phyloP scores from a whole-genome alignment of 352 stramenopile genomes.

The Pythium apleroticum region DNA sequence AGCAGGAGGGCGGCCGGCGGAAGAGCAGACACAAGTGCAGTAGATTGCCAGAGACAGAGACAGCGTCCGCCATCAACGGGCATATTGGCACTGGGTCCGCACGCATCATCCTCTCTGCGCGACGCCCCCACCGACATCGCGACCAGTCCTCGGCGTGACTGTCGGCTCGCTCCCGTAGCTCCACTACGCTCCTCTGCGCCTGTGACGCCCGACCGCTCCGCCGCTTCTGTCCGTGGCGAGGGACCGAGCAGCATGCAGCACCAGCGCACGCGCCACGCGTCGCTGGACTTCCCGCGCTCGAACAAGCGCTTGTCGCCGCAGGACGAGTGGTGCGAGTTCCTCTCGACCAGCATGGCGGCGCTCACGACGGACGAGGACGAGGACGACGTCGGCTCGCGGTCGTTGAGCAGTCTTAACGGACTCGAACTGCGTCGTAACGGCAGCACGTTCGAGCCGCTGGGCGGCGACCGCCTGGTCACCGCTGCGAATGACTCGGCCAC shows the following conservation, averaged over 20 bases:
- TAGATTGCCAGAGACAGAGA: slow-evolving; percentile 23
- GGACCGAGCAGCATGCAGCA: slow-evolving; percentile 14
- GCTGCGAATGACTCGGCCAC: slow-evolving; percentile 12
- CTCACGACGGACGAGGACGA: slow-evolving; percentile 35
- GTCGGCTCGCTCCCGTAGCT: background rate
- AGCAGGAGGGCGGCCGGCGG: slow-evolving; percentile 8
- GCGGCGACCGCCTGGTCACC: background rate
- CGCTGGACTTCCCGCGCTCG: slow-evolving; percentile 32
- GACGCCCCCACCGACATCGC: slow-evolving; percentile 1
- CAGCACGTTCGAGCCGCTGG: slow-evolving; percentile 11
- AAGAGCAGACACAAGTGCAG: slow-evolving; percentile 26
- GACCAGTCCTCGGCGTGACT: background rate
- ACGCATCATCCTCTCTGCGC: slow-evolving; percentile 3
- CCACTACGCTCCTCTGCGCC: background rate
- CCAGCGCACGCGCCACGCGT: slow-evolving; percentile 36
- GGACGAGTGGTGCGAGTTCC: slow-evolving; percentile 38
- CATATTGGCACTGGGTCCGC: background rate
- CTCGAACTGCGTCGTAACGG: slow-evolving; percentile 19
- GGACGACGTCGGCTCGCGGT: slow-evolving; percentile 31
- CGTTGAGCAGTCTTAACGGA: slow-evolving; percentile 28
- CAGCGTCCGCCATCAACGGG: background rate
- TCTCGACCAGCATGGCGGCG: slow-evolving; percentile 35
- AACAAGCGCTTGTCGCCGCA: slow-evolving; percentile 28
- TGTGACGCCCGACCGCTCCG: background rate
- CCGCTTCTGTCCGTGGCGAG: background rate